Evolutionary conservation across 495 filamentous ascomycete genomes (phyloP), one percentile per base, ranked within the genome.

Genomic region (Hyaloscypha variabilis): DNA sequence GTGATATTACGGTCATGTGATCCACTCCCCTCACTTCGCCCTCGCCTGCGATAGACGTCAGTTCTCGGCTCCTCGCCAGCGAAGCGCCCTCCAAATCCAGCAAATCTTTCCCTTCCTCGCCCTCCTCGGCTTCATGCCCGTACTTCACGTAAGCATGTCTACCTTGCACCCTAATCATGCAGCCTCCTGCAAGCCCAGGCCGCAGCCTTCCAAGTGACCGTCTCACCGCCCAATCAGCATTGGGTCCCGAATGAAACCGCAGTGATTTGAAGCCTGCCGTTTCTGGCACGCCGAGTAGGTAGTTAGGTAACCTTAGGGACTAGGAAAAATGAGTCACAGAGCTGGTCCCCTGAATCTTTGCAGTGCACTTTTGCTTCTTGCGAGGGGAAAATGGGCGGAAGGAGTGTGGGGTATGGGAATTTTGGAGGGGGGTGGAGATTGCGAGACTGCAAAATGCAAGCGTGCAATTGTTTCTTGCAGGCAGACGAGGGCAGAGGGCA

Each of bases 231-330:
- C 39, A 46, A 46, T 46, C 39, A 46, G 39, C 39, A 46, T 4
- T 17, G 6, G 0, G 1, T 4, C 11, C 17, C 39, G 1, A 46
- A 46, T 3, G 39, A 46, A 46, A 46, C 39, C 39, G 13, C 1
- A 4, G 13, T 8, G 4, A 8, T 19, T 3, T 46, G 39, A 46
- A 46, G 39, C 39, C 14, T 46, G 6, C 39, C 39, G 39, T 46
- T 46, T 46, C 39, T 46, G 39, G 39, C 39, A 46, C 39, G 39
- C 39, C 39, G 39, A 46, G 39, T 46, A 46, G 39, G 14, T 46
- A 17, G 11, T 34, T 0, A 3, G 31, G 31, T n/a, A n/a, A 13
- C 13, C 31, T 34, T 34, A 8, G 17, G 17, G 39, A 46, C 39
- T 3, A 1, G 39, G 39, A 46, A 46, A 42, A 19, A 46, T 46